phyloP scores from a whole-genome alignment of 176 grass and related monocot genomes.

The Metroxylon sagu region DNA sequence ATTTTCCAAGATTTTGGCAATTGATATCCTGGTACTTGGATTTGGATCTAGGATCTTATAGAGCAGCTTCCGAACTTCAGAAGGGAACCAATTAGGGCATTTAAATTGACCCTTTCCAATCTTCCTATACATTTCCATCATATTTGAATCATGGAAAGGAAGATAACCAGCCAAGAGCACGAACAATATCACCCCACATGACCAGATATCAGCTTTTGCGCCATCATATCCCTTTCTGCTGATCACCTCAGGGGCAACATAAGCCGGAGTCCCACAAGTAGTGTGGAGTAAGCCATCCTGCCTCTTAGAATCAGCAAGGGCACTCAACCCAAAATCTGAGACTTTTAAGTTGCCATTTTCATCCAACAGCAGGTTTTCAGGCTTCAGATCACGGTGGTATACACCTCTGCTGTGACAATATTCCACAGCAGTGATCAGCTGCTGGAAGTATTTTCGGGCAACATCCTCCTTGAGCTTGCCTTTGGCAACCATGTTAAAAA shows the following conservation, averaged over 20 bases:
- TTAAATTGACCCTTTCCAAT: conserved; percentile 69
- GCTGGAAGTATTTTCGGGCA: conserved; percentile 80
- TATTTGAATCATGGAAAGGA: conserved; percentile 90
- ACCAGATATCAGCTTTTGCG: conserved; percentile 83
- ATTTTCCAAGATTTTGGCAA: conserved; percentile 60
- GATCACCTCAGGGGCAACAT: conserved; percentile 91
- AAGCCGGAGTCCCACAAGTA: conserved; percentile 91
- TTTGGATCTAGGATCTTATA: conserved; percentile 64
- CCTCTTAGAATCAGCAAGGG: conserved; percentile 63
- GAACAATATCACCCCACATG: conserved; percentile 83
- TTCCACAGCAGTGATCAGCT: conserved; percentile 78
- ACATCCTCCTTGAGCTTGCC: conserved; percentile 63
- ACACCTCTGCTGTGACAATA: conserved; percentile 92
- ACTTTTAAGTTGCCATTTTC: conserved; percentile 85
- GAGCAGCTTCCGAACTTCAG: conserved; percentile 55
- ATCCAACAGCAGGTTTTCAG: conserved; percentile 84
- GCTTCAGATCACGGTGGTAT: conserved; percentile 88
- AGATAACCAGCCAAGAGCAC: conserved; percentile 82
- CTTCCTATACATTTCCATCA: conserved; percentile 91
- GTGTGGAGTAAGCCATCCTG: conserved; percentile 79
- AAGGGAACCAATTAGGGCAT: conserved; percentile 68
- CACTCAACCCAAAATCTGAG: conserved; percentile 97
- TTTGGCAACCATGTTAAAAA: conserved; percentile 79
- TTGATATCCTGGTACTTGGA: conserved; percentile 69
- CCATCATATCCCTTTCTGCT: conserved; percentile 84